Evolutionary conservation across 805 yeast genomes (phyloP), one percentile per base, ranked within the genome.

Genomic region (baker's yeast (Saccharomyces cerevisiae)): DNA sequence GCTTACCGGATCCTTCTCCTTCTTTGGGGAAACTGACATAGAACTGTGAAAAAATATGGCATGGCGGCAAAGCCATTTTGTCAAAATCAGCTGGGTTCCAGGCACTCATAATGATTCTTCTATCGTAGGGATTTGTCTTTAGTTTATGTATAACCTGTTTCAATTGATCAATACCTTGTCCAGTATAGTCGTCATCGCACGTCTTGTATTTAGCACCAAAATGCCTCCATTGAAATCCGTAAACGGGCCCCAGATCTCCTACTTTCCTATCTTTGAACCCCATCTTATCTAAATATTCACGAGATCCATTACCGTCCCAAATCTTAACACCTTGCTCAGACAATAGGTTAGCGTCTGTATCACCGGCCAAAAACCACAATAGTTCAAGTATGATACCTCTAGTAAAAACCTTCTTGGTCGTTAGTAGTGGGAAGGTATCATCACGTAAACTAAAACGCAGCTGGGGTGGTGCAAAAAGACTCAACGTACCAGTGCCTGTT

Each of bases 221-320:
- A 71, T 94, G 99, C 64, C 99, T 83, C 99, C 99, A 94, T 71
- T 94, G 99, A 73, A 94, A 94, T 0, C 99, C 99, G 69, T 94
- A 94, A 2, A 94, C 97, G 1, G 99, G 99, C 1, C 99, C 99
- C 61, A 94, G 71, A 72, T 94, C 99, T 53, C 98, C 98, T 63
- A 83, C 97, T 55, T 90, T 76, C 67, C 96, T 83, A 55, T 87
- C 76, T 0, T 78, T 78, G 48, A 94, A 78, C 0, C 98, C 99
- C 41, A 90, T 72, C 3, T 81, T 78, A 68, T 94, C 97, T 53
- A 94, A 75, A 68, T 82, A 94, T 70, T 89, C 96, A 57, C 97
- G 77, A 41, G 96, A 87, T 10, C 98, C 99, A 69, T 94, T 94
- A 17, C 99, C 99, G 70, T 94, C 99, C 99, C 99, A 94, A 53